phyloP scores from a whole-genome alignment of 305 asterid genomes.

The Rubia balearica region DNA sequence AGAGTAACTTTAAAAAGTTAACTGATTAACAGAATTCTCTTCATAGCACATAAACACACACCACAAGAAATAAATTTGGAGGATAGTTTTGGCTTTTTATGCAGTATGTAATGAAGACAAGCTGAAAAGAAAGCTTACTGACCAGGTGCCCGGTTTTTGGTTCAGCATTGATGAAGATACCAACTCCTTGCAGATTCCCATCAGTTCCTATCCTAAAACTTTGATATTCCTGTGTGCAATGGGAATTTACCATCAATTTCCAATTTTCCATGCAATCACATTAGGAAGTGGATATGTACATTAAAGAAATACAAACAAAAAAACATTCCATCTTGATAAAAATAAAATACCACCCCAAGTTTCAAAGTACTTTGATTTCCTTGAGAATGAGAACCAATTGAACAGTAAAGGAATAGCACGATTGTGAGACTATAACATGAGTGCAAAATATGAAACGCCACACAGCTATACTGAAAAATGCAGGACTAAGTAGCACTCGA shows the following conservation, averaged over 20 bases:
- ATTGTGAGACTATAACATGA: not conserved
- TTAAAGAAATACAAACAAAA: not conserved
- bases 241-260: not conserved
- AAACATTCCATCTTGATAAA: not conserved
- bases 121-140: constrained; percentile 18
- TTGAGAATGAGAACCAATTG: too few relatives aligned
- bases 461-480: not conserved
- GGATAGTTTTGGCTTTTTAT: not conserved
- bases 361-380: too few relatives aligned
- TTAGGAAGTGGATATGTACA: not conserved
- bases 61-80: not conserved
- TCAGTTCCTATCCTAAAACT: constrained; percentile 86
- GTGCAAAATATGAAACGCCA: not conserved
- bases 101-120: not conserved
- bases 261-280: not conserved
- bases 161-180: constrained; percentile 63
- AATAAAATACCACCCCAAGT: too few relatives aligned
- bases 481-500: not conserved
- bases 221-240: constrained; percentile 68
- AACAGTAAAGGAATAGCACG: too few relatives aligned
- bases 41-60: not conserved
- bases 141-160: constrained; percentile 85
- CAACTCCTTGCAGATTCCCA: constrained; percentile 95
- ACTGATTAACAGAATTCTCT: not conserved
- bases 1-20: too few relatives aligned